Evolutionary conservation across 306 rosid species (phyloP).

Genomic region (Sesbania bispinosa): DNA sequence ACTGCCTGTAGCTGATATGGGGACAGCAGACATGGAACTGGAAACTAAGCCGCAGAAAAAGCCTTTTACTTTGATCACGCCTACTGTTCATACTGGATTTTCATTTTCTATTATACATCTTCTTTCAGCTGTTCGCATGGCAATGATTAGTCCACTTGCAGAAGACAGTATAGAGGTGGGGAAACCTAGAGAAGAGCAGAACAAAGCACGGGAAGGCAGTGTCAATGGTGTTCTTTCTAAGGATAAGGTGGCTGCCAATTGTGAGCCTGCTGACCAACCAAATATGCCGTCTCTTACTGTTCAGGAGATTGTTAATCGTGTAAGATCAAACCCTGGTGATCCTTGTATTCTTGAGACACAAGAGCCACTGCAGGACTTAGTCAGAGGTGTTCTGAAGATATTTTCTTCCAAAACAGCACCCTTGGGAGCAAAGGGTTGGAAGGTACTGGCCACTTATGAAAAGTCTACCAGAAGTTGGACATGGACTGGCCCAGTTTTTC

Average conservation of each 20-base stretch:
- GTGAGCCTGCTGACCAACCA: constrained; percentile 49
- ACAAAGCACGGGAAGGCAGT: constrained; percentile 40
- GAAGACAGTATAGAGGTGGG: constrained; percentile 60
- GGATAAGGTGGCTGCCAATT: constrained; percentile 39
- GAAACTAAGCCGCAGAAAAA: constrained; percentile 87
- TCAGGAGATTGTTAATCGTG: constrained; percentile 84
- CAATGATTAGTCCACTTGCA: constrained; percentile 69
- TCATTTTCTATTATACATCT: constrained; percentile 92
- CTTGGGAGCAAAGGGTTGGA: constrained; percentile 96
- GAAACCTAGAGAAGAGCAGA: constrained; percentile 49
- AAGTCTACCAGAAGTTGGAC: constrained; percentile 81
- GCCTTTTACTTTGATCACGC: constrained; percentile 75
- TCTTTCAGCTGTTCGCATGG: constrained; percentile 93
- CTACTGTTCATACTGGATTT: constrained; percentile 91
- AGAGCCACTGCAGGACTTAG: constrained; percentile 96
- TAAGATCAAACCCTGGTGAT: constrained; percentile 91
- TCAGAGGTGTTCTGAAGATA: constrained; percentile 94
- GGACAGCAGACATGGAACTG: constrained; percentile 58
- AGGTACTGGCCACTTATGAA: constrained; percentile 73
- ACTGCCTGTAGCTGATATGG: constrained; percentile 46
- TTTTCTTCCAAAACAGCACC: constrained; percentile 98
- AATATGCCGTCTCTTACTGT: constrained; percentile 59
- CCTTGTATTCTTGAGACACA: constrained; percentile 96
- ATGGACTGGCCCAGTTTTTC: constrained; percentile 81
- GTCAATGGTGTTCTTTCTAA: constrained; percentile 39